Evolutionary conservation across 2,329 filamentous ascomycete species (phyloP).

Genomic region (Talaromyces amestolkiae): DNA sequence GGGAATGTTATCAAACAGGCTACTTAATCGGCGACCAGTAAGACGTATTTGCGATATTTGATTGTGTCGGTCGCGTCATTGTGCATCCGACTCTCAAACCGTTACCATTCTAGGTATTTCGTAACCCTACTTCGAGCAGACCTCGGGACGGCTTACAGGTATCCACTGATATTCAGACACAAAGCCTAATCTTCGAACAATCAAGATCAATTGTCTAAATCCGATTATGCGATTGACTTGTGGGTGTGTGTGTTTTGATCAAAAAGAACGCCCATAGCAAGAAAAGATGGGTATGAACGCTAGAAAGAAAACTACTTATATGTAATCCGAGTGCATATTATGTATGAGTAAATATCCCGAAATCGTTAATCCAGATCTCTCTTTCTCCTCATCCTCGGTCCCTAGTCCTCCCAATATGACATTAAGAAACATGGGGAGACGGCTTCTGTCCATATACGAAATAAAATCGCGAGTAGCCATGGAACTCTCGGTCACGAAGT

Average conservation of each 20-base stretch:
- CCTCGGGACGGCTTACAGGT: background rate
- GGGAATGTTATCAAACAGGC: background rate
- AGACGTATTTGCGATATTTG: background rate
- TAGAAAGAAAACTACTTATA: background rate
- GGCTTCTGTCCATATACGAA: constrained; percentile 17
- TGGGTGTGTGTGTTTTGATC: background rate
- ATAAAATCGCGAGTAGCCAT: constrained; percentile 23
- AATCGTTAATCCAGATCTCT: too few relatives aligned
- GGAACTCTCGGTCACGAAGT: background rate
- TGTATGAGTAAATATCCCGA: background rate
- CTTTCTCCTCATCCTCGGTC: background rate
- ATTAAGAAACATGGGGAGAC: background rate
- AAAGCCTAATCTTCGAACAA: background rate
- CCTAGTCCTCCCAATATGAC: background rate
- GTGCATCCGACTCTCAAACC: background rate
- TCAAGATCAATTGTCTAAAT: too few relatives aligned
- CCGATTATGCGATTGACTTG: background rate
- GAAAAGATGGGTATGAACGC: background rate
- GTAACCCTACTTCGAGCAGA: background rate
- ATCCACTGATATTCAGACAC: background rate
- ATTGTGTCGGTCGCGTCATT: background rate
- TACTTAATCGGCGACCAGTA: background rate
- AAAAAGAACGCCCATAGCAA: background rate
- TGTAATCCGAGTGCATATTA: background rate
- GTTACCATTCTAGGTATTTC: background rate